These are phyloP conservation scores for Talaromyces verruculosus DNA, from an alignment of 2,329 filamentous ascomycete genomes.

Conservation along the genomic window DNA sequence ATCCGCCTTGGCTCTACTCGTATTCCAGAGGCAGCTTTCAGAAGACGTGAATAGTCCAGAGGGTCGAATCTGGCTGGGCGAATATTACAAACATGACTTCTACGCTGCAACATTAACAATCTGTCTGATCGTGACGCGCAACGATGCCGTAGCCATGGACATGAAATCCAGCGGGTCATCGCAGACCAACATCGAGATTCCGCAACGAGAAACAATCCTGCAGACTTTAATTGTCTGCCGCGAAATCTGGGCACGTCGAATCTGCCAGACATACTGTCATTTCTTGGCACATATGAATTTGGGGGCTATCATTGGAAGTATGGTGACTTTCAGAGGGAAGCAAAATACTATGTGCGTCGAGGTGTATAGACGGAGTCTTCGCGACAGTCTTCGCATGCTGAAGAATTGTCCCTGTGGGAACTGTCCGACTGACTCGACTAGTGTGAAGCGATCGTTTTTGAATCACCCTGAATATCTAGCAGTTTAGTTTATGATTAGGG, in stretches of 20 bases:
- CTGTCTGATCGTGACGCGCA: conserved; percentile 23
- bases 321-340: not conserved
- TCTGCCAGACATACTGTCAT: conserved; percentile 22
- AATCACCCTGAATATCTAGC: conserved; percentile 16
- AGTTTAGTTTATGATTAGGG: not conserved
- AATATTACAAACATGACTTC: conserved; percentile 27
- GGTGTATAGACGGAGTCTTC: conserved; percentile 6
- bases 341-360: not conserved
- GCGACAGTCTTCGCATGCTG: conserved; percentile 14
- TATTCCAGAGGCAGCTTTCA: conserved; percentile 30
- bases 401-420: conserved; percentile 20
- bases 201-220: conserved; percentile 25
- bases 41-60: conserved; percentile 22
- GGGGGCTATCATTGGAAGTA: conserved; percentile 16
- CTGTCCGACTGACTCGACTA: conserved; percentile 15
- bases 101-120: conserved; percentile 26
- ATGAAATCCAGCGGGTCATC: conserved; percentile 8
- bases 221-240: conserved; percentile 25
- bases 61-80: conserved; percentile 23
- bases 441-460: conserved; percentile 18
- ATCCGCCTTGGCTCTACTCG: conserved; percentile 32
- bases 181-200: conserved; percentile 18
- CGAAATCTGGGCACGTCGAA: conserved; percentile 52
- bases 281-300: conserved; percentile 21
- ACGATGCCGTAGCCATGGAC: conserved; percentile 20